Base-by-base conservation (phyloP, 2,329 filamentous ascomycete genomes). In the Rosellinia necatrix region DNA sequence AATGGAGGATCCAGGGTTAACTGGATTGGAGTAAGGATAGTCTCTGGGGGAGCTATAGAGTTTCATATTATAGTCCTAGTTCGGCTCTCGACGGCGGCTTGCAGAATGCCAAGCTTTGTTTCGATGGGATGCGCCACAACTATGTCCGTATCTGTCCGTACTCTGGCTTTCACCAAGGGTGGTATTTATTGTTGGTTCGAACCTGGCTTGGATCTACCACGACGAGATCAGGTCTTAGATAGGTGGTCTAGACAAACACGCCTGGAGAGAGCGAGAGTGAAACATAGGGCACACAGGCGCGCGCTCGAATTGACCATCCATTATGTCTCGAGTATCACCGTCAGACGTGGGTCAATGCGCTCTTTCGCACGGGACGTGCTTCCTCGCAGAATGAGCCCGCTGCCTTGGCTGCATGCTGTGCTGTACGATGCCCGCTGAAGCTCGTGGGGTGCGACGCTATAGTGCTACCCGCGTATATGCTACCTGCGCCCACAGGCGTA, bases 71-170 rank as follows among this genome's bases (percentile, higher is more conserved):
- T 67, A 66, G 54, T 59, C 56, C 32, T 41, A 40, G 47, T 58
- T 67, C 59, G 66, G 65, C 63, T 65, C 42, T 60, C 60, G 48
- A 61, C 67, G 67, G 66, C 62, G 62, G 59, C 59, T 56, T 69
- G 67, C 66, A 69, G 66, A 61, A 62, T 67, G 59, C 66, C 65
- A 67, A 62, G 60, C 62, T 66, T 59, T 64, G 64, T 61, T 55
- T 68, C 59, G 58, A 62, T 56, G 56, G 61, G 65, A 54, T 63
- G 62, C 60, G 63, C 53, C 17, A 58, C 37, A 42, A 49, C 50
- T 52, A 38, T 51, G 63, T 58, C 59, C 56, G 47, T 56, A 43
- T 58, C 63, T 62, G 58, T 56, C 44, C 17, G 47, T 51, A 15
- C 29, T 5, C 32, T 32, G n/a, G 13, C 46, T 44, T 37, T 57